These are phyloP conservation scores for Eragrostis nindensis DNA, from an alignment of 176 grass and related monocot species.

Conservation along the genomic window DNA sequence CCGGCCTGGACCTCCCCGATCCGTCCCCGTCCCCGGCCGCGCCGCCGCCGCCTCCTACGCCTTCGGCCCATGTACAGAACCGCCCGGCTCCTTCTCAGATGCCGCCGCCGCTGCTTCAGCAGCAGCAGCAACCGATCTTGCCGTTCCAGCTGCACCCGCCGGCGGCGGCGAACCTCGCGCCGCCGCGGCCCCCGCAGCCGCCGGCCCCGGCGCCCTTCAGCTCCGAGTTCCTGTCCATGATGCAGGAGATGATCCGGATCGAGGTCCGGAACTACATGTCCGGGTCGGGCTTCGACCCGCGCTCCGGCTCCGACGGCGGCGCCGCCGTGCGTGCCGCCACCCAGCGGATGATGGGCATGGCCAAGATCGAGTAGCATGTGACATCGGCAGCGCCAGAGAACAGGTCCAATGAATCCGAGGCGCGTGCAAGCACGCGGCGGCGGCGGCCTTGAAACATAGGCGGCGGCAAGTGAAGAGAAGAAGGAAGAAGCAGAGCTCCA, in stretches of 20 bases:
- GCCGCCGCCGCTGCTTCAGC: neutral
- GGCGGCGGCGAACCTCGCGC: neutral
- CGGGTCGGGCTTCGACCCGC: conserved; percentile 42
- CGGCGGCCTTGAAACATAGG: neutral
- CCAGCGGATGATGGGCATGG: conserved; percentile 64
- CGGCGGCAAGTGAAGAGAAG: conserved; percentile 27
- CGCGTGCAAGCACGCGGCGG: neutral
- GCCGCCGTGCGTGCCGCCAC: conserved; percentile 47
- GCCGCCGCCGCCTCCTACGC: neutral
- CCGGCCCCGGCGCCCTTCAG: conserved; percentile 33
- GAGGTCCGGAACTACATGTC: conserved; percentile 92
- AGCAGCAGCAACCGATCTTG: neutral
- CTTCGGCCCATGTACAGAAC: neutral
- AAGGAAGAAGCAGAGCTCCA: neutral
- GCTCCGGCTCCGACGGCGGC: conserved; percentile 20
- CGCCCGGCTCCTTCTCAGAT: conserved; percentile 29
- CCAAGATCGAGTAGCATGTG: conserved; percentile 97
- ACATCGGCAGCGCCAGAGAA: no score
- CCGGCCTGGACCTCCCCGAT: conserved; percentile 44
- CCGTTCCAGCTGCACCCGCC: conserved; percentile 20
- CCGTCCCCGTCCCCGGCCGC: neutral
- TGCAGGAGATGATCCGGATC: conserved; percentile 93
- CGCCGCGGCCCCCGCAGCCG: neutral
- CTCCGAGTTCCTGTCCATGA: conserved; percentile 64
- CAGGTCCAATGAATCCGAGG: no score